Evolutionary conservation across 2,329 filamentous ascomycete genomes (phyloP), one percentile per base, ranked within the genome.

Genomic region (Aspergillus novofumigatus): DNA sequence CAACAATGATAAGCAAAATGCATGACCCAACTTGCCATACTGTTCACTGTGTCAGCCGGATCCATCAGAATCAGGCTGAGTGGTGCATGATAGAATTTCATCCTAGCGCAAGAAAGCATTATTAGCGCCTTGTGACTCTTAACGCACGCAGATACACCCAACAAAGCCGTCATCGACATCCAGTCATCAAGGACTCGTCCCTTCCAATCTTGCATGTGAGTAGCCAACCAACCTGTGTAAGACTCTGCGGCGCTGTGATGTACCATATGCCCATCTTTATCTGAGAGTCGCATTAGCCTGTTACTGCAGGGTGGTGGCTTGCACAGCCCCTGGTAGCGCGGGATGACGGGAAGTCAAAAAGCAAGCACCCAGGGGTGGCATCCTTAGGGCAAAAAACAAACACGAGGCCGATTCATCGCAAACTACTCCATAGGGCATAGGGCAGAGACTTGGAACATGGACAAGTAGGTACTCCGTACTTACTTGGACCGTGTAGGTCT

Each of bases 191-290:
- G 21, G 28, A 10, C 23, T 29, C 47, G 20, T 35, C 23, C 21
- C n/a, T n/a, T 51, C 29, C 8, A 5, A 9, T 38, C 4, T 47
- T 26, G 41, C 45, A 35, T 21, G 25, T 26, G 11, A 38, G 25
- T 10, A 35, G 42, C 54, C 3, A 14, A 56, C 54, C 49, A n/a
- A 56, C 54, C 49, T 52, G 49, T 6, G 54, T 52, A 14, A 56
- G 42, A 6, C 32, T 23, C 25, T 32, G 20, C 6, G 54, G 54
- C 3, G 48, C 14, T 14, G 14, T 52, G 23, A 51, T 35, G 20
- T 56, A 49, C 17, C 49, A 52, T n/a, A 56, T 41, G 2, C 54
- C 54, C 50, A 45, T 47, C 14, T 44, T 28, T 23, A 56, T 56
- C 54, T 56, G 20, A 3, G 10, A 4, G n/a, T n/a, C n/a, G 20